These are phyloP conservation scores for Ascochyta koolunga DNA, from an alignment of 2,329 filamentous ascomycete species.

Conservation along the genomic window DNA sequence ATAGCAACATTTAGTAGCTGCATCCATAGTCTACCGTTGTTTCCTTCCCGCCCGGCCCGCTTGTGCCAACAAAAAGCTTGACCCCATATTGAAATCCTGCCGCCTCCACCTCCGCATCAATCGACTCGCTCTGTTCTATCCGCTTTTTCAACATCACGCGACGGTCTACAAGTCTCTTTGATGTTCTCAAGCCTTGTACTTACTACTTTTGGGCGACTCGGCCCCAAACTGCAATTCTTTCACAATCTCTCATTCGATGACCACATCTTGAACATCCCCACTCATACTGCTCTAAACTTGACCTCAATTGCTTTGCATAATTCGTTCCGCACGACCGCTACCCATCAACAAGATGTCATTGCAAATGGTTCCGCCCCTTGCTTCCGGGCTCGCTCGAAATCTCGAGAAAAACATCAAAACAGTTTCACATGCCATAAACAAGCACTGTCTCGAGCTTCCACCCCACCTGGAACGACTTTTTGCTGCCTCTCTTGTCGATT, in stretches of 20 bases:
- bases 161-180: neutral
- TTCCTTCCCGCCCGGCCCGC: slow-evolving; percentile 3
- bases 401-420: neutral
- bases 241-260: neutral
- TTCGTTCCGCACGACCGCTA: neutral
- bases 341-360: neutral
- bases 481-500: too few relatives aligned
- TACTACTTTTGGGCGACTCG: neutral
- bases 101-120: neutral
- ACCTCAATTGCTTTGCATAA: neutral
- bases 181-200: neutral
- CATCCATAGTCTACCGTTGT: slow-evolving; percentile 1
- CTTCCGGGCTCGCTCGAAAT: neutral
- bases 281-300: neutral
- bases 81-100: neutral
- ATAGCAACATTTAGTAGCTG: neutral
- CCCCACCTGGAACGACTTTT: too few relatives aligned
- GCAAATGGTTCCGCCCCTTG: neutral
- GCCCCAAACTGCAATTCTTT: neutral
- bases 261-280: neutral
- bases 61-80: slow-evolving; percentile 6
- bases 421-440: slow-evolving; percentile 8
- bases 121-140: neutral
- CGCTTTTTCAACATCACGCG: neutral
- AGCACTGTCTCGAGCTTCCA: neutral